Percentiles rank a stretch among this genome's conserved stretches.
Conservation (phyloP, 1,284 basidiomycete species). For the Neolentinus lepideus region DNA sequence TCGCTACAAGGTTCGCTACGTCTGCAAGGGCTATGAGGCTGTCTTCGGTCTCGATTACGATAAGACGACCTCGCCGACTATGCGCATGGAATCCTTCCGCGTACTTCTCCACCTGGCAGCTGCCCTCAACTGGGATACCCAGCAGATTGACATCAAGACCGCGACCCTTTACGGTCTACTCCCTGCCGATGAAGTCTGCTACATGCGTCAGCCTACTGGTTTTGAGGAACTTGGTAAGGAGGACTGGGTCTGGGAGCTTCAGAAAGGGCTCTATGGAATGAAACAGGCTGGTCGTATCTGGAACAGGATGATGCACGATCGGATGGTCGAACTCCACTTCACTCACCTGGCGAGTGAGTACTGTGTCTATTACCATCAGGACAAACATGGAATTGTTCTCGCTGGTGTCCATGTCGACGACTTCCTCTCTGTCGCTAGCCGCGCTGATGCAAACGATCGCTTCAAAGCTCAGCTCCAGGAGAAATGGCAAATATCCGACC, state of each 20-base stretch:
- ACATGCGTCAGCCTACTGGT: conserved; percentile 29
- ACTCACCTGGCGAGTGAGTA: conserved; percentile 20
- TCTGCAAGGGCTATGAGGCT: conserved; percentile 32
- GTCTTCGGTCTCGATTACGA: conserved; percentile 31
- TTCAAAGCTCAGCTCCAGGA: conserved; percentile 21
- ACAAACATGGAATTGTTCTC: conserved; percentile 16
- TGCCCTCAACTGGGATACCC: conserved; percentile 24
- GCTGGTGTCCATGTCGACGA: conserved; percentile 28
- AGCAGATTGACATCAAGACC: conserved; percentile 38
- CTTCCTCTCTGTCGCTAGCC: conserved; percentile 17
- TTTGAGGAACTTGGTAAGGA: conserved; percentile 22
- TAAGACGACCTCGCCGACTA: conserved; percentile 35
- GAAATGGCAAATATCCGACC: conserved; percentile 24
- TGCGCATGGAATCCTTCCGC: conserved; percentile 26
- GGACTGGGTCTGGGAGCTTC: conserved; percentile 23
- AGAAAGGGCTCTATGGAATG: conserved; percentile 32
- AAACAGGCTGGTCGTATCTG: conserved; percentile 29
- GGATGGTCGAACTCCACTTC: conserved; percentile 24
- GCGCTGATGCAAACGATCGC: conserved; percentile 9
- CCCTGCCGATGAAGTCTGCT: conserved; percentile 26
- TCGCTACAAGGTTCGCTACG: conserved; percentile 27
- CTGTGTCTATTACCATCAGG: conserved; percentile 24
- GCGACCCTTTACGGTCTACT: conserved; percentile 37
- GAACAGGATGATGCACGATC: conserved; percentile 26
- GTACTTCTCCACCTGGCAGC: conserved; percentile 30